Evolutionary conservation across 768 basidiomycete species (phyloP), one percentile per base, ranked within the genome.

Genomic region (Suillus tomentosus): DNA sequence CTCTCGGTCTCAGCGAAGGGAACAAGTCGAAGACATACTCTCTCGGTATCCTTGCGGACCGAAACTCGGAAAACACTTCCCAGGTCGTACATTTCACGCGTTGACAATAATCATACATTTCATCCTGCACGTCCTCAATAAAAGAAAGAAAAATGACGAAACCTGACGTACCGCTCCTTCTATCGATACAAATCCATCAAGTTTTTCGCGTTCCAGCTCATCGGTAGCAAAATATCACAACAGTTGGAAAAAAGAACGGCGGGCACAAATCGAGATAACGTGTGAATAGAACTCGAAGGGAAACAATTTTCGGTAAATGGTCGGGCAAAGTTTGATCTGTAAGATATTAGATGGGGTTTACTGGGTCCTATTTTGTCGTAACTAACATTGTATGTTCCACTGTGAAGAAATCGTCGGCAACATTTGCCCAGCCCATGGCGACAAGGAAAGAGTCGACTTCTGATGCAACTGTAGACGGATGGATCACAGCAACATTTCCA

Each of bases 21-120:
- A 99, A 91, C 1, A 97, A 79, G 71, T 99, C 95, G 68, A 97
- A 91, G 17, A 96, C 77, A 71, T 96, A 95, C 39, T 94, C 90
- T 60, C 83, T 80, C 5, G 96, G 95, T 64, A 98, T 86, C 42
- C 78, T 74, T 10, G 83, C 76, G 9, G 82, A 79, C 24, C 90
- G 84, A 70, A 99, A 99, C 67, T 99, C 97, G n/a, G 83, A 74
- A 34, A 99, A 74, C 0, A 96, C 87, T 74, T 99, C 96, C 48
- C 82, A 79, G 54, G 95, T 90, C 0, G 93, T 96, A 54, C 96
- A 82, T 42, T 85, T 84, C 0, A 94, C 92, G 48, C 86, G 83
- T 48, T 87, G 85, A 62, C 90, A 90, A 73, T 98, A 99, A 14
- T 94, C 92, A 69, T 93, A 91, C 7, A 99, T 77, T 60, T 99